Evolutionary conservation across 331 rosid genomes (phyloP), one percentile per base, ranked within the genome.

Genomic region (Quercus tomentella): DNA sequence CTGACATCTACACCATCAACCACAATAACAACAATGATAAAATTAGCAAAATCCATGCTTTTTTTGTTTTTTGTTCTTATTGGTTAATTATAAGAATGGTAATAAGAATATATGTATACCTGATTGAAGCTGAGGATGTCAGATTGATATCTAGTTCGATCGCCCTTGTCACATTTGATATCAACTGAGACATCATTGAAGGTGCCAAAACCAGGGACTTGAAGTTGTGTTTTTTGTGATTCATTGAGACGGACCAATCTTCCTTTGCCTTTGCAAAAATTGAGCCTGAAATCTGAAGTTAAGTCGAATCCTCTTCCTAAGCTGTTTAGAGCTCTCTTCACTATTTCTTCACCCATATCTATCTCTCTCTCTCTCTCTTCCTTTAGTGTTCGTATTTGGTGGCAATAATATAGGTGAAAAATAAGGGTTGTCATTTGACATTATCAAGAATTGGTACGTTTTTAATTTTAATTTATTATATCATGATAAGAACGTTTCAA

Each of bases 271-370:
- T 93, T 93, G 87, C 96, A 93, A 81, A 86, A 96, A 12, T 90
- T 76, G 33, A 93, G 97, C 37, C 86, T 81, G 89, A 93, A 96
- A 90, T 96, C 99, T 15, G 96, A 90, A n/a, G 98, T 86, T 6
- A 96, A 66, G 41, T 96, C 99, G 74, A 96, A 93, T 7, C 99
- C 99, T 88, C 82, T 93, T 20, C 99, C 99, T 17, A 96, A 83
- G 84, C 97, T 84, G 43, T 70, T 79, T 1, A 93, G 25, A 75
- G 94, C 94, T 56, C 9, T 84, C 71, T 88, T 82, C 21, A 86
- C 89, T 68, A 91, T 85, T 70, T 20, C 77, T 75, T 84, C 83
- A 0, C 62, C 26, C 52, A 33, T 35, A 0, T 35, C 72, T 2
- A 16, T 20, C 28, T 20, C 7, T 20, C 22, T 26, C 21, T 28